Evolutionary conservation across 257 asterid species (phyloP).

Genomic region (Solanum paucissectum): DNA sequence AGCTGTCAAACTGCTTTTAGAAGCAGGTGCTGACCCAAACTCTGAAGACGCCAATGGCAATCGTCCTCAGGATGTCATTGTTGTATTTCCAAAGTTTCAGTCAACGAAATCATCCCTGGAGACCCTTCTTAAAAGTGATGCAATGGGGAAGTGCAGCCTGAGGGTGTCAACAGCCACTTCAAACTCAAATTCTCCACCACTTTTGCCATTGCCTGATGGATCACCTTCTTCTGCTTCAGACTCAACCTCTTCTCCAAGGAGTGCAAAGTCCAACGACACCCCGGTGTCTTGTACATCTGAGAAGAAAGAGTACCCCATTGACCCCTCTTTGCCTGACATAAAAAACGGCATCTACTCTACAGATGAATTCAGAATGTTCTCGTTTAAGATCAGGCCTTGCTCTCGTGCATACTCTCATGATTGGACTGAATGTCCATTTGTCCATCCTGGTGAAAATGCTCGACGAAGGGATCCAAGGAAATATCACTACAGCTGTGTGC

Average conservation of each 20-base stretch:
- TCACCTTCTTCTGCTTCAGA: slow-evolving; percentile 31
- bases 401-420: slow-evolving; percentile 89
- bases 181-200: slow-evolving; percentile 31
- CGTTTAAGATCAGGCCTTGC: slow-evolving; percentile 77
- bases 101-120: slow-evolving; percentile 33
- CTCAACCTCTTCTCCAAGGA: slow-evolving; percentile 22
- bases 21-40: slow-evolving; percentile 63
- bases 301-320: slow-evolving; percentile 69
- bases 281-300: slow-evolving; percentile 21
- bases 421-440: slow-evolving; percentile 97
- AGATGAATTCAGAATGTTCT: slow-evolving; percentile 78
- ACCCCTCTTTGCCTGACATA: slow-evolving; percentile 80
- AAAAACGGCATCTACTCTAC: slow-evolving; percentile 73
- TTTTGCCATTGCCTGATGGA: slow-evolving; percentile 35
- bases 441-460: slow-evolving; percentile 89
- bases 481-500: slow-evolving; percentile 71
- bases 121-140: slow-evolving; percentile 32
- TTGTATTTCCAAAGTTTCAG: slow-evolving; percentile 37
- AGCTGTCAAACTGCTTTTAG: slow-evolving; percentile 40
- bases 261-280: slow-evolving; percentile 14
- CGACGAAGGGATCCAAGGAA: slow-evolving; percentile 78
- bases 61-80: slow-evolving; percentile 44
- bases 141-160: slow-evolving; percentile 16
- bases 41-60: slow-evolving; percentile 42
- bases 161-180: slow-evolving; percentile 17